Percentiles rank a stretch among this genome's conserved stretches.
phyloP scores from a whole-genome alignment of 805 yeast genomes.

The Grigorovia jiainica region DNA sequence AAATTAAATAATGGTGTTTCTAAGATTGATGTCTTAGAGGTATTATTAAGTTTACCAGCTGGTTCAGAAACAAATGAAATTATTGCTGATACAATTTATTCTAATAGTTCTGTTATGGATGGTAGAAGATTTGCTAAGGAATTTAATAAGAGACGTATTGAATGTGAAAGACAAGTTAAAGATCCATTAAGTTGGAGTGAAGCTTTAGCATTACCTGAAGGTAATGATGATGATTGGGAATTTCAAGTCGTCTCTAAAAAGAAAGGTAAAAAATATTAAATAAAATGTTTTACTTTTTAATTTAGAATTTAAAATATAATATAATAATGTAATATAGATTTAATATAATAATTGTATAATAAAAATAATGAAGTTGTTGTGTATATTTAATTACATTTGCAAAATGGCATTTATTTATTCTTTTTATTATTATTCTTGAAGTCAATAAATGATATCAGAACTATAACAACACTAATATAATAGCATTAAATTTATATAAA shows the following conservation, averaged over 20 bases:
- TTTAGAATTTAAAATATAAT: neutral
- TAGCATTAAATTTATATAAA: too few relatives aligned
- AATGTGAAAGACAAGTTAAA: slow-evolving; percentile 48
- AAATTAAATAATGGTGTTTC: slow-evolving; percentile 67
- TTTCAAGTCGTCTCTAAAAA: slow-evolving; percentile 60
- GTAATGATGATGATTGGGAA: slow-evolving; percentile 46
- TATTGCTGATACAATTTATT: slow-evolving; percentile 85
- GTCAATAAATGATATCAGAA: too few relatives aligned
- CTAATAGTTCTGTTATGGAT: slow-evolving; percentile 83
- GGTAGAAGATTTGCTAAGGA: slow-evolving; percentile 92
- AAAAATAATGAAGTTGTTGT: too few relatives aligned
- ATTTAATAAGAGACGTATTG: slow-evolving; percentile 66
- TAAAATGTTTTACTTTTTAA: too few relatives aligned
- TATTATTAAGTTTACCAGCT: slow-evolving; percentile 73
- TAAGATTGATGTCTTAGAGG: slow-evolving; percentile 65
- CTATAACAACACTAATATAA: too few relatives aligned
- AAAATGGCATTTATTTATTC: too few relatives aligned
- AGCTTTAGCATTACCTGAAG: slow-evolving; percentile 42
- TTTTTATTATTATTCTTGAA: too few relatives aligned
- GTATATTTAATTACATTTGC: too few relatives aligned
- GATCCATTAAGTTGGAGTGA: slow-evolving; percentile 63
- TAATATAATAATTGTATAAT: neutral
- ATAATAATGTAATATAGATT: neutral
- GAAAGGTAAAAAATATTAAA: slow-evolving; percentile 37
- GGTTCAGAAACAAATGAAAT: slow-evolving; percentile 68